Conservation (phyloP, 1,139 yeast species). For the Yarrowia galli region DNA sequence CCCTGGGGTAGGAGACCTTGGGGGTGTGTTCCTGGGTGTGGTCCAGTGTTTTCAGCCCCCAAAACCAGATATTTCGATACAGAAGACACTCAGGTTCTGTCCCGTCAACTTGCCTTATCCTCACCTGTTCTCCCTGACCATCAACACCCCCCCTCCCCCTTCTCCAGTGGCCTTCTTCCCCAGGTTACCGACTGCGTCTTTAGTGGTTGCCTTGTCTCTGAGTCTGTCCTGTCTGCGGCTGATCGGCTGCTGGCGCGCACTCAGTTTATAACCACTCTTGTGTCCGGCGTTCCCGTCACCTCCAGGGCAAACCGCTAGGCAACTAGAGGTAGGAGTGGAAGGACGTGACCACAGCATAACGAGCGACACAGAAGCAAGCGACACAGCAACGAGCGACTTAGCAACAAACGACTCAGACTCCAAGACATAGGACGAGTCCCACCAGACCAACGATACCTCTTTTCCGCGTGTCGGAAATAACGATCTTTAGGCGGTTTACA, state of each 20-base stretch:
- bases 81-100: not conserved
- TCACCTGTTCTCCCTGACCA: not conserved
- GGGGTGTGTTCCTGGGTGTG: no score
- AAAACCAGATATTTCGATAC: not conserved
- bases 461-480: no score
- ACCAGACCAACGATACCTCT: no score
- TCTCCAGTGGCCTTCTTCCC: not conserved
- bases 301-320: constrained; percentile 37
- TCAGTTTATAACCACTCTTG: constrained; percentile 27
- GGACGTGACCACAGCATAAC: not conserved
- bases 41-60: no score
- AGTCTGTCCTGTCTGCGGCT: constrained; percentile 28
- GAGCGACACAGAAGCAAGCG: no score
- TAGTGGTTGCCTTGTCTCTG: constrained; percentile 34
- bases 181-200: constrained; percentile 22
- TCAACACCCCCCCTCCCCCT: no score
- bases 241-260: constrained; percentile 28
- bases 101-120: not conserved
- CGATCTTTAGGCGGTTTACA: no score
- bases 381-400: no score
- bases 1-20: constrained; percentile 36
- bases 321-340: constrained; percentile 35
- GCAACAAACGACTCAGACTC: no score
- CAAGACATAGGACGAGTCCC: no score
- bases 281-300: not conserved